Evolutionary conservation across 371 early-diverging fungal genomes (phyloP).

Genomic region (Hamiltosporidium tvaerminnensis): DNA sequence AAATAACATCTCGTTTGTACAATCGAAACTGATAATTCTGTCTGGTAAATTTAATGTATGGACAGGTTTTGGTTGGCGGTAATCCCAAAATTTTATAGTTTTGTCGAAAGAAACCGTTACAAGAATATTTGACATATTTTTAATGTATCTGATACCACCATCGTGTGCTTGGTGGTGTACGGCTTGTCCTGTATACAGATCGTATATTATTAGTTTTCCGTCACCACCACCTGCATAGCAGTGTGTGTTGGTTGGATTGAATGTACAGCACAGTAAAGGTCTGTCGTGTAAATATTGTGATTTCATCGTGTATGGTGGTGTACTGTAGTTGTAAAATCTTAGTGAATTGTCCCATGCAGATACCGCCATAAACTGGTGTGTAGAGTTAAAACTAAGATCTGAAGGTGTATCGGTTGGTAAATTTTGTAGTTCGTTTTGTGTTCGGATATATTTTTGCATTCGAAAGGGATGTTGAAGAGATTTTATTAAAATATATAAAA

Average conservation of each 20-base stretch:
- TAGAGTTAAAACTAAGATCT: constrained; percentile 30
- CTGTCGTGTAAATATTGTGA: constrained; percentile 9
- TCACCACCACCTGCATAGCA: constrained; percentile 42
- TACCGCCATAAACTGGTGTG: constrained; percentile 28
- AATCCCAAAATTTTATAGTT: constrained; percentile 49
- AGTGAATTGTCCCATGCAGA: constrained; percentile 51
- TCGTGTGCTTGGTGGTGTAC: constrained; percentile 32
- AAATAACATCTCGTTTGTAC: constrained; percentile 30
- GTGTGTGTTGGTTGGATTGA: constrained; percentile 21
- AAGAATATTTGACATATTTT: constrained; percentile 26
- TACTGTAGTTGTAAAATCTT: constrained; percentile 31
- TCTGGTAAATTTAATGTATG: constrained; percentile 33
- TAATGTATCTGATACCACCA: constrained; percentile 29
- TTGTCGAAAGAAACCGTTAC: constrained; percentile 51
- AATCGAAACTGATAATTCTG: constrained; percentile 49
- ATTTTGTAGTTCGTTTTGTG: too few relatives aligned
- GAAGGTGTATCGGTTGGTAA: constrained; percentile 46
- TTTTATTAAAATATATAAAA: too few relatives aligned
- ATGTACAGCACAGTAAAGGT: constrained; percentile 43
- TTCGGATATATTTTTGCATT: too few relatives aligned
- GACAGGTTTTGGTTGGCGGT: constrained; percentile 15
- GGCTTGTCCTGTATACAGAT: constrained; percentile 19
- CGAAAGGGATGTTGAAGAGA: too few relatives aligned
- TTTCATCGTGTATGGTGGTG: constrained; percentile 4
- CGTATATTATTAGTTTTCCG: constrained; percentile 38